Percentiles rank a stretch among this genome's conserved stretches.
These are phyloP conservation scores for Cladorrhinum sp. DNA, from an alignment of 2,329 filamentous ascomycete genomes.

Conservation along the genomic window DNA sequence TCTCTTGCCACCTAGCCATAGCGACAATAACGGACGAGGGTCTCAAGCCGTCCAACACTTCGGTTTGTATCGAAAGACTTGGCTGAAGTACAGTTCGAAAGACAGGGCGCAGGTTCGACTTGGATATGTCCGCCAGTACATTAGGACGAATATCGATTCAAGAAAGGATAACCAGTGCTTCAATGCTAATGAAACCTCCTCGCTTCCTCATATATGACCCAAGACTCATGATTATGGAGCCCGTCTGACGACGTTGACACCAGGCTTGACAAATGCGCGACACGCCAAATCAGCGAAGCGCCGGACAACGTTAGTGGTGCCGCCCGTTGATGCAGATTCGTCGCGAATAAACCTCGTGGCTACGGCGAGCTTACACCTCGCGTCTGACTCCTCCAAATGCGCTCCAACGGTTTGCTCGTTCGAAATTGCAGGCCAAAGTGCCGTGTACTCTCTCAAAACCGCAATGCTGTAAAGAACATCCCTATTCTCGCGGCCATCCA, in stretches of 20 bases:
- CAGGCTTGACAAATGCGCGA: conserved; percentile 56
- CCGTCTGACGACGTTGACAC: conserved; percentile 41
- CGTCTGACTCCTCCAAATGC: conserved; percentile 64
- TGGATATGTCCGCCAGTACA: no score
- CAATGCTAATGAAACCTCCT: no score
- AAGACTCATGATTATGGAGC: background rate
- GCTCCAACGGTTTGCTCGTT: conserved; percentile 54
- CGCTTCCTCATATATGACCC: no score
- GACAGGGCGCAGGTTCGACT: no score
- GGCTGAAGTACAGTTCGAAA: no score
- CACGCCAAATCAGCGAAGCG: conserved; percentile 66
- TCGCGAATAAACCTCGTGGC: conserved; percentile 68
- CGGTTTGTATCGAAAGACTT: no score
- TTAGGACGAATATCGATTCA: no score
- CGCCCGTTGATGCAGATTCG: conserved; percentile 60
- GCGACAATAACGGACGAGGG: no score
- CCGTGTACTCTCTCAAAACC: conserved; percentile 71
- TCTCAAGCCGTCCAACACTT: no score
- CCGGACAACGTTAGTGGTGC: conserved; percentile 71
- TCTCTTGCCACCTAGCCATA: no score
- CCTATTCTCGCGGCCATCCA: conserved; percentile 80
- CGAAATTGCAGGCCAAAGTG: conserved; percentile 57
- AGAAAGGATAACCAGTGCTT: no score
- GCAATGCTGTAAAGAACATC: conserved; percentile 89
- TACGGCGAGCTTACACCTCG: conserved; percentile 64